Conservation (phyloP, 164 flowering plant genomes). For the Cinnamomum chago region DNA sequence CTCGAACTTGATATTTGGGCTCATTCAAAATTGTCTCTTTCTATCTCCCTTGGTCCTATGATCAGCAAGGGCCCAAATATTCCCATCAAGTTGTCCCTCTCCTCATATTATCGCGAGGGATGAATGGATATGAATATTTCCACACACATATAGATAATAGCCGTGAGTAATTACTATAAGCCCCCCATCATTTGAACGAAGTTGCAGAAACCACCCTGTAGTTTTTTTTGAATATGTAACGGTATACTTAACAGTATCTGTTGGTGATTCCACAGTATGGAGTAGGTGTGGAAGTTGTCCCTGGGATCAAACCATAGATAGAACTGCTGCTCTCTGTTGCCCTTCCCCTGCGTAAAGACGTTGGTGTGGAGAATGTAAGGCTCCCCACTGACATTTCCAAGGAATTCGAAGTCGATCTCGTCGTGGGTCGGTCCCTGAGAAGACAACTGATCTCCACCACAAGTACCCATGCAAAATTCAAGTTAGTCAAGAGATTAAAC, state of each 20-base stretch:
- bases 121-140: too few species aligned
- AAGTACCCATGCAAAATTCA: neutral
- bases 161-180: too few species aligned
- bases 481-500: neutral
- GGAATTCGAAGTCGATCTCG: slow-evolving; percentile 14
- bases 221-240: too few species aligned
- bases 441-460: neutral
- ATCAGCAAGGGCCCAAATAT: too few species aligned
- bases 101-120: too few species aligned
- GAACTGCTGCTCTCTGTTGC: slow-evolving; percentile 15
- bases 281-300: slow-evolving; percentile 10
- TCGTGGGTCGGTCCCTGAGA: slow-evolving; percentile 8
- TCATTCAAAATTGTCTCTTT: too few species aligned
- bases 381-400: slow-evolving; percentile 11
- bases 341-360: slow-evolving; percentile 13
- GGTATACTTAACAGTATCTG: slow-evolving; percentile 3
- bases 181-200: too few species aligned
- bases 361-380: slow-evolving; percentile 12
- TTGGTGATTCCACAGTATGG: slow-evolving; percentile 10
- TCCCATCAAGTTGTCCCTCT: too few species aligned
- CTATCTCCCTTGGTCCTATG: too few species aligned
- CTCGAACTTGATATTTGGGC: too few species aligned
- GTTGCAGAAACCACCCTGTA: neutral
- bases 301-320: slow-evolving; percentile 12
- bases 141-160: too few species aligned